Percentiles rank a stretch among this genome's conserved stretches.
phyloP scores from a whole-genome alignment of 2,329 filamentous ascomycete species.

The Aspergillus fumigatus region DNA sequence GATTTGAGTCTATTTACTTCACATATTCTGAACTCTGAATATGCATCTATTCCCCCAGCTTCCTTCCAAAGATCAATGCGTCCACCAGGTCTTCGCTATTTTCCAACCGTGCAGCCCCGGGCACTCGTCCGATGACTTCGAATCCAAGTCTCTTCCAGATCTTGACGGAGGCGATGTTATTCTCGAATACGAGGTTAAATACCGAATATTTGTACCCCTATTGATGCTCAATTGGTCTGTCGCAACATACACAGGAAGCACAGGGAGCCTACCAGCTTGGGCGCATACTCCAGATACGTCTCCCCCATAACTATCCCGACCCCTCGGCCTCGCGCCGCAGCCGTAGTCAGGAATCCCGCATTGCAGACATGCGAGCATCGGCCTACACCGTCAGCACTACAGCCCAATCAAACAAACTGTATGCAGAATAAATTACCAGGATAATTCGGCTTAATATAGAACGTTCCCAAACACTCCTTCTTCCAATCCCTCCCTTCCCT shows the following conservation, averaged over 20 bases:
- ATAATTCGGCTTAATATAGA: conserved; percentile 41
- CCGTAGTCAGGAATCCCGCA: conserved; percentile 34
- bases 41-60: conserved; percentile 16
- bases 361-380: conserved; percentile 39
- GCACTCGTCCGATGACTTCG: conserved; percentile 34
- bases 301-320: conserved; percentile 35
- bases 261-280: conserved; percentile 28
- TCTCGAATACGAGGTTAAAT: conserved; percentile 39
- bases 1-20: neutral
- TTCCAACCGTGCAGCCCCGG: conserved; percentile 30
- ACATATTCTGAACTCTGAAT: conserved; percentile 3
- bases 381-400: conserved; percentile 16
- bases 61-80: conserved; percentile 36
- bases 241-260: neutral
- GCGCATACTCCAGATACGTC: conserved; percentile 34
- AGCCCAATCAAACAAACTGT: neutral
- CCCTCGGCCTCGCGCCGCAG: conserved; percentile 28
- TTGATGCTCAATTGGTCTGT: neutral
- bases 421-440: conserved; percentile 23
- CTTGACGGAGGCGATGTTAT: conserved; percentile 35
- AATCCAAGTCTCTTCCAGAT: conserved; percentile 39
- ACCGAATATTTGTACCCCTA: conserved; percentile 41
- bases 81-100: conserved; percentile 36
- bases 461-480: conserved; percentile 34
- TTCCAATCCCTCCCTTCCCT: conserved; percentile 30